These are phyloP conservation scores for Lentinus brumalis DNA, from an alignment of 768 basidiomycete species.

Conservation along the genomic window DNA sequence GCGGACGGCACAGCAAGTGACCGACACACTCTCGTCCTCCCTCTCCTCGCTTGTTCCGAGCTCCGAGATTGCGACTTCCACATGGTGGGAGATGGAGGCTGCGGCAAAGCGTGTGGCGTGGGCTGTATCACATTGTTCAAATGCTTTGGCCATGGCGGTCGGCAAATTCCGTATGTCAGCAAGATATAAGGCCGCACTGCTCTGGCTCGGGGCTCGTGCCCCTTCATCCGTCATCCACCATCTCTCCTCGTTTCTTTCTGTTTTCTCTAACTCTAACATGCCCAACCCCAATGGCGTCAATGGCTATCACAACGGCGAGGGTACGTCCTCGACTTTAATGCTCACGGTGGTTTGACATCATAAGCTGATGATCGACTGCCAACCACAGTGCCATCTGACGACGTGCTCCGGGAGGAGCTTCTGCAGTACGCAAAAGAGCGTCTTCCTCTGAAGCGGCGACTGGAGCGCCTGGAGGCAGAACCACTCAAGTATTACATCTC, in stretches of 20 bases:
- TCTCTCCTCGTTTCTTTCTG: too few species aligned
- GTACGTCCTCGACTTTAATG: neutral
- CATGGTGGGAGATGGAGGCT: too few species aligned
- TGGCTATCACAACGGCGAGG: neutral
- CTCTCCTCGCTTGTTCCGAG: conserved; percentile 45
- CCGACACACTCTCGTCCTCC: conserved; percentile 33
- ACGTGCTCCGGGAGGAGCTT: neutral
- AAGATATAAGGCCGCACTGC: too few species aligned
- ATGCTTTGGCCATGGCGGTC: too few species aligned
- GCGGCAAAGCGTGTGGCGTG: too few species aligned
- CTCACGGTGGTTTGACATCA: too few species aligned
- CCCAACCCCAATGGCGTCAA: neutral
- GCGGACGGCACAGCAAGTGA: conserved; percentile 35
- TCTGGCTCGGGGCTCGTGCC: too few species aligned
- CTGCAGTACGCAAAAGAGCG: neutral
- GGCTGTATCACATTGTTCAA: too few species aligned
- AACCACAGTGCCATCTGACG: neutral
- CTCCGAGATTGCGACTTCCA: neutral
- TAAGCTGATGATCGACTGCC: too few species aligned
- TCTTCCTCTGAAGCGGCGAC: neutral
- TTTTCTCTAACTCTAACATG: neutral
- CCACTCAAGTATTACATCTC: neutral
- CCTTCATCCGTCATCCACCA: too few species aligned
- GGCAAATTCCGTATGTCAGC: too few species aligned
- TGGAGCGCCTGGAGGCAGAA: neutral